These are phyloP conservation scores for Sporisorium exsertum DNA, from an alignment of 1,284 basidiomycete species.

Conservation along the genomic window DNA sequence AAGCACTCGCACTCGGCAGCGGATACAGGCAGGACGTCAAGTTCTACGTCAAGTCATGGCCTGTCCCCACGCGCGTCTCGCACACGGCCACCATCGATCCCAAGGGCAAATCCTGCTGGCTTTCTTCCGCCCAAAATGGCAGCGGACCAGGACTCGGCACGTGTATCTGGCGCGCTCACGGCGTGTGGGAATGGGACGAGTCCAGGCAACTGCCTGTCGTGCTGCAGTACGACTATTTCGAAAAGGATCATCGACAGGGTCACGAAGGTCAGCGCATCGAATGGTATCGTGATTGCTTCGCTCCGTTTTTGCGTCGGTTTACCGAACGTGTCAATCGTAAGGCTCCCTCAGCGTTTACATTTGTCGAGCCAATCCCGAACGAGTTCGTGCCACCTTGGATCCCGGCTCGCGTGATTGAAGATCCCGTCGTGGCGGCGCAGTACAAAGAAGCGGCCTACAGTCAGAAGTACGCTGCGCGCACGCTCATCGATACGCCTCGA, in stretches of 20 bases:
- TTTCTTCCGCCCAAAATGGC: not conserved
- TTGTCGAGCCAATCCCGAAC: constrained; percentile 68
- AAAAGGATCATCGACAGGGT: constrained; percentile 70
- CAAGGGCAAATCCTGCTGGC: constrained; percentile 53
- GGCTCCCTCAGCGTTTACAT: constrained; percentile 13
- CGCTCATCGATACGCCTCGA: constrained; percentile 45
- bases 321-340: constrained; percentile 36
- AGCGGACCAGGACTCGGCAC: constrained; percentile 15
- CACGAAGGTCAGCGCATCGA: constrained; percentile 49
- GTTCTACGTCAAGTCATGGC: constrained; percentile 67
- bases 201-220: constrained; percentile 79
- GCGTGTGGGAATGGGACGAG: constrained; percentile 90
- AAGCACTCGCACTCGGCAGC: constrained; percentile 60
- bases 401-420: constrained; percentile 21
- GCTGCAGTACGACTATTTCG: constrained; percentile 87
- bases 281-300: constrained; percentile 67
- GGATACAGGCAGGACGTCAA: constrained; percentile 73
- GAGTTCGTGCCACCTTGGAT: constrained; percentile 67
- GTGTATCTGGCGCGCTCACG: constrained; percentile 91
- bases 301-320: constrained; percentile 58
- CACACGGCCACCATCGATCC: constrained; percentile 59
- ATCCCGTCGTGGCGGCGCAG: constrained; percentile 10
- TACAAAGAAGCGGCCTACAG: constrained; percentile 30
- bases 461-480: constrained; percentile 47
- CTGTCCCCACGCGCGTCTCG: constrained; percentile 61